Base-by-base conservation (phyloP, 1,284 basidiomycete genomes). In the Rhodotorula sp. region DNA sequence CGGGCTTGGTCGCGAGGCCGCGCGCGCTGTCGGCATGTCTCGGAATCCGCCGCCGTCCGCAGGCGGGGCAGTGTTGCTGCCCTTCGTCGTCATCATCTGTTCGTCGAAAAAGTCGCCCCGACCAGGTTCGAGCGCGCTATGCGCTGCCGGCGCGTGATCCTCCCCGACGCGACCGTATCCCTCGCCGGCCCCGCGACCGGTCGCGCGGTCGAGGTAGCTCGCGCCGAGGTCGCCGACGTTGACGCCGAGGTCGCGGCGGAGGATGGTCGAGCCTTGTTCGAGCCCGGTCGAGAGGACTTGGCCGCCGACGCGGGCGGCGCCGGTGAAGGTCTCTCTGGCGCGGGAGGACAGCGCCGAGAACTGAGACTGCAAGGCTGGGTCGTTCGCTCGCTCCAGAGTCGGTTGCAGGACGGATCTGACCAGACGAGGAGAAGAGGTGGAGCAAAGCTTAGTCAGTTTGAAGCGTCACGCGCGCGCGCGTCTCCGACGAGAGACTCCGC, bases 331-430 rank as follows among this genome's bases (percentile, higher is more conserved):
- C 73, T 85, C 86, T 66, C 86, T 84, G 3, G 90, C 90, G 72
- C 87, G 87, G 42, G 83, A 82, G 74, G 89, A 85, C 79, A 91
- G 90, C 26, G 87, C 87, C 74, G 84, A 84, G 62, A 93, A 85
- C 69, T 84, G 87, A 2, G 87, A 86, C 73, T 91, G 88, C 76
- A 93, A 85, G 62, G 82, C 84, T 17, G 91, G 91, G 79, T 93
- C 91, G 70, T 83, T 84, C 48, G 88, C 89, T 71, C 85, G 86
- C 79, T 89, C 89, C 78, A 91, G 81, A 29, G 88, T 87, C n/a
- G 91, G 91, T 78, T 91, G 89, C 64, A 93, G 88, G 45, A 93
- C 77, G 26, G 69, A 65, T 18, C 74, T 71, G 45, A 0, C 12
- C 0, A 12, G 20, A 3, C 46, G 0, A 8, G 33, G 0, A 8